Base-by-base conservation (phyloP, 768 basidiomycete genomes). In the Boletus reticulatus region DNA sequence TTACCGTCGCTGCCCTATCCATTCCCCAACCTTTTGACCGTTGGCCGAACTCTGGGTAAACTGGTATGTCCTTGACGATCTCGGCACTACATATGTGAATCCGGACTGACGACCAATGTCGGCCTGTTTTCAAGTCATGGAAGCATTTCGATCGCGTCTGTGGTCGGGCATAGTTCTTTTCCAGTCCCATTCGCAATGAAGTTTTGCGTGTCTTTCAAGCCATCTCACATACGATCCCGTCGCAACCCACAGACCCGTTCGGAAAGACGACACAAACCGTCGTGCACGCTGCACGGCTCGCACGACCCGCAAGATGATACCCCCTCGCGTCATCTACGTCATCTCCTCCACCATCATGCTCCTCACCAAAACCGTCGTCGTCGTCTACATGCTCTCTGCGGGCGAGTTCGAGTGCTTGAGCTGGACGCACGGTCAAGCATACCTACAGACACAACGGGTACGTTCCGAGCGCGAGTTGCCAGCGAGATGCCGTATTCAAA, bases 331-430 rank as follows among this genome's bases (percentile, higher is more conserved):
- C 13, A 42, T 66, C 38, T 50, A 62, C 31, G 10, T 51, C 53
- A 17, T 62, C 48, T 62, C 60, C 41, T 51, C 58, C 7, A 29
- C 53, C 31, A 3, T 57, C 52, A 57, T 53, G 68, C 43, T 66
- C 55, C 37, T 68, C 52, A 60, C 60, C 43, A 70, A 61, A 39
- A 50, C 48, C 34, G 20, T 55, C 45, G 57, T 62, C 46, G 4
- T 66, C 53, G 27, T 57, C 46, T 58, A 54, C 56, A 64, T 61
- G 60, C 31, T 64, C 32, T 68, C 62, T 2, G 62, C 50, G 24
- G 57, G 68, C 20, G 64, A 64, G 4, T 57, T 54, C 46, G 62
- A 53, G 24, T 52, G 55, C 12, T 34, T 61, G 42, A 49, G 31
- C 27, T 53, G 55, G 64, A 62, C 50, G 4, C 60, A 61, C 36